A percentile compares a stretch with the other conserved stretches of the same genome.
Evolutionary conservation across 306 rosid genomes (phyloP).

Genomic region (Prunus fruticosa): DNA sequence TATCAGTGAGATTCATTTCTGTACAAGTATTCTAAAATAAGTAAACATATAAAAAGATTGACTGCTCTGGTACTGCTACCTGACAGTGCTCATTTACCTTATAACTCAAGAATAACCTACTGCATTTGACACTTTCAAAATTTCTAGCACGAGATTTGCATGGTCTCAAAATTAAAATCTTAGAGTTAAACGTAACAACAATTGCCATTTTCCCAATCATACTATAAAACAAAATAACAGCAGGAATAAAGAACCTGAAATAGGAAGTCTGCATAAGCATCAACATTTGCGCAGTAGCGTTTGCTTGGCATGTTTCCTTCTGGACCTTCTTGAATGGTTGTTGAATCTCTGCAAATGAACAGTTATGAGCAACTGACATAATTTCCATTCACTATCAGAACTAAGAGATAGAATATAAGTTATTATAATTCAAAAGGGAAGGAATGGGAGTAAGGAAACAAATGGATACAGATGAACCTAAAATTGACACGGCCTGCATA

Average conservation of each 20-base stretch:
- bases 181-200: not conserved
- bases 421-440: not conserved
- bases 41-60: not conserved
- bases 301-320: slow-evolving; percentile 46
- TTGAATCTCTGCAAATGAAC: slow-evolving; percentile 51
- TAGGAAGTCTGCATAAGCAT: slow-evolving; percentile 66
- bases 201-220: not conserved
- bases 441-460: not conserved
- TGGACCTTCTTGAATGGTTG: slow-evolving; percentile 43
- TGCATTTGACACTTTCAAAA: not conserved
- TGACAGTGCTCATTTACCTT: not conserved
- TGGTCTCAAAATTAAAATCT: not conserved
- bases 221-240: slow-evolving; percentile 4
- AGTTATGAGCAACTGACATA: slow-evolving; percentile 9
- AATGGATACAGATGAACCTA: not conserved
- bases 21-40: not conserved
- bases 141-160: not conserved
- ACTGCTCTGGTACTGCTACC: not conserved
- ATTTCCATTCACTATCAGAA: not conserved
- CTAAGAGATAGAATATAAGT: not conserved
- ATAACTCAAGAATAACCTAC: not conserved
- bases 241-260: slow-evolving; percentile 55
- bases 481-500: not conserved
- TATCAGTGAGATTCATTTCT: not conserved
- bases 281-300: slow-evolving; percentile 42